phyloP scores from a whole-genome alignment of 345 rosid species.

The Eucalyptus pauciflora region DNA sequence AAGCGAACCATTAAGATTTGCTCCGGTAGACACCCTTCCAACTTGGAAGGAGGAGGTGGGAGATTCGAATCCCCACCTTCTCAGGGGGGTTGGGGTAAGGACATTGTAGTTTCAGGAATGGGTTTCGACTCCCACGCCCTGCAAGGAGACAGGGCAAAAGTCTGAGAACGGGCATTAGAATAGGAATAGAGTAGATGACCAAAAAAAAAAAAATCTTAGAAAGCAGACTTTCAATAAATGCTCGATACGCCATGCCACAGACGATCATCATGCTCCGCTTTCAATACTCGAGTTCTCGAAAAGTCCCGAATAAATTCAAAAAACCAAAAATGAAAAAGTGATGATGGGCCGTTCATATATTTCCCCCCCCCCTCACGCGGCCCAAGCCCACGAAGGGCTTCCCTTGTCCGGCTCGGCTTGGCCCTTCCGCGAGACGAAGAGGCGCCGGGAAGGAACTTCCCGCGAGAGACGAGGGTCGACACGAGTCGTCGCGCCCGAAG shows the following conservation, averaged over 20 bases:
- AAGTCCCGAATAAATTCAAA: neutral
- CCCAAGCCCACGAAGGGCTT: neutral
- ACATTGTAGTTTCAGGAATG: too few species aligned
- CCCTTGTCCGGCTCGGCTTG: neutral
- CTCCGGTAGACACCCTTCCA: too few species aligned
- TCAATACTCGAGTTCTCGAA: neutral
- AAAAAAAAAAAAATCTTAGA: too few species aligned
- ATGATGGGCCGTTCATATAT: neutral
- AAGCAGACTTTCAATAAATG: neutral
- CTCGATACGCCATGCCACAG: neutral
- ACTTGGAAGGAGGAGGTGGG: too few species aligned
- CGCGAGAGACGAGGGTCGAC: neutral
- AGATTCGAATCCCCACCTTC: too few species aligned
- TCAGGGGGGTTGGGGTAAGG: too few species aligned
- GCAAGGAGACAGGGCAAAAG: too few species aligned
- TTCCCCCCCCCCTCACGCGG: neutral
- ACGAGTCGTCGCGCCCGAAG: neutral
- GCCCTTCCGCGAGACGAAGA: neutral
- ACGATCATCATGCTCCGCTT: accelerated
- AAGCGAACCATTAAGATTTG: too few species aligned
- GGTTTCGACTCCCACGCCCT: too few species aligned
- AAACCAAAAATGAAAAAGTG: neutral
- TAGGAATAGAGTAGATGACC: too few species aligned
- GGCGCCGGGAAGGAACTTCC: neutral
- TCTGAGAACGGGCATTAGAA: too few species aligned